These are phyloP conservation scores for Fraxinus baroniana DNA, from an alignment of 305 asterid genomes.

Conservation along the genomic window DNA sequence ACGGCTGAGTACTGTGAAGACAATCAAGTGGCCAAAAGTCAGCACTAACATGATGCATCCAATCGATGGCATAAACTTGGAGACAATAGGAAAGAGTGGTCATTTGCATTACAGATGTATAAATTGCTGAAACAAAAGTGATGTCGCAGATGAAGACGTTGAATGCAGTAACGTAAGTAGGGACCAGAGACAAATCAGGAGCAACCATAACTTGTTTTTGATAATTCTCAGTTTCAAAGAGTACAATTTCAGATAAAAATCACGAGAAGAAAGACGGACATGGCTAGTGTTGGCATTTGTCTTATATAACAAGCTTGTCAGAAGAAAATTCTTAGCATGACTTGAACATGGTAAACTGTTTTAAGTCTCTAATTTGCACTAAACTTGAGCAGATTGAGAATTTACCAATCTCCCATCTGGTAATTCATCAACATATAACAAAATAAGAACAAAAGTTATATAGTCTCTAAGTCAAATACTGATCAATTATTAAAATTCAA, in stretches of 20 bases:
- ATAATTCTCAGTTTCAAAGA: background rate
- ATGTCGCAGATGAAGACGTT: background rate
- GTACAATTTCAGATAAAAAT: background rate
- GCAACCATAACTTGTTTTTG: background rate
- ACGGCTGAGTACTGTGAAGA: slow-evolving; percentile 55
- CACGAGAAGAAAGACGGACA: background rate
- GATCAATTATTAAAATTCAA: background rate
- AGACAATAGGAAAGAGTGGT: background rate
- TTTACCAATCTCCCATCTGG: background rate
- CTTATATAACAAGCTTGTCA: background rate
- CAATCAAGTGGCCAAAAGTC: slow-evolving; percentile 19
- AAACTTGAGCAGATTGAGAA: background rate
- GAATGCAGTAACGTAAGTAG: background rate
- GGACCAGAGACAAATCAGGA: background rate
- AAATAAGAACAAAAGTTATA: background rate
- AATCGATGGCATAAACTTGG: background rate
- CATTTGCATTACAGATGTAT: background rate
- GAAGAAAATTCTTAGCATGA: background rate
- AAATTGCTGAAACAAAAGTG: background rate
- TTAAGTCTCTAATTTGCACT: background rate
- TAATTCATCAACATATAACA: background rate
- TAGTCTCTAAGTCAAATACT: background rate
- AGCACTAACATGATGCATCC: slow-evolving; percentile 12
- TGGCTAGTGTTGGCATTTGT: background rate
- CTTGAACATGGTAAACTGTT: background rate